These are phyloP conservation scores for Exserohilum turcica DNA, from an alignment of 2,329 filamentous ascomycete genomes.

Conservation along the genomic window DNA sequence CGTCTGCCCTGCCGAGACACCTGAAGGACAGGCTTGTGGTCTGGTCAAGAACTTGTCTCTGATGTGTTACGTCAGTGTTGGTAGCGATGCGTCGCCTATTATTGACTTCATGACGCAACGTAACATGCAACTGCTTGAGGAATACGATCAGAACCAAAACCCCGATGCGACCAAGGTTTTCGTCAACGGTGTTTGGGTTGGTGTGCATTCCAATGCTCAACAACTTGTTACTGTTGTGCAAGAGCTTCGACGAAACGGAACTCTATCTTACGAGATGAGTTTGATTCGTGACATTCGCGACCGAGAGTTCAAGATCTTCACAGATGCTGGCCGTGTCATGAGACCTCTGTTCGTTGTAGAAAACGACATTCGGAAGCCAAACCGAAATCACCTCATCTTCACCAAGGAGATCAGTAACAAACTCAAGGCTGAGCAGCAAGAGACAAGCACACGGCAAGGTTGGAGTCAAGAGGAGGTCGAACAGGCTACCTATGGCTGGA, in stretches of 20 bases:
- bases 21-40: constrained; percentile 97
- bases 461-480: constrained; percentile 64
- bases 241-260: constrained; percentile 76
- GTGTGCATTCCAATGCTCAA: constrained; percentile 87
- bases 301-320: constrained; percentile 97
- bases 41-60: constrained; percentile 96
- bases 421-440: constrained; percentile 73
- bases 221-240: constrained; percentile 81
- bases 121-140: constrained; percentile 95
- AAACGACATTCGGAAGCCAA: constrained; percentile 75
- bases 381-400: constrained; percentile 77
- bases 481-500: constrained; percentile 78
- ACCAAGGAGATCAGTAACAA: constrained; percentile 78
- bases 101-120: constrained; percentile 94
- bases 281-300: constrained; percentile 96
- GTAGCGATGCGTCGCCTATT: constrained; percentile 86
- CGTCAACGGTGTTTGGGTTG: constrained; percentile 97
- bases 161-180: constrained; percentile 97
- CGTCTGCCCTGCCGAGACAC: constrained; percentile 95
- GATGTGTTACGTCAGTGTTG: constrained; percentile 98
- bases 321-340: constrained; percentile 93
- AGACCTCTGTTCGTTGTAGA: constrained; percentile 93
- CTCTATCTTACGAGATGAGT: constrained; percentile 90
- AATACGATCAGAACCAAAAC: constrained; percentile 71
- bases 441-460: constrained; percentile 62